Evolutionary conservation across 1,284 basidiomycete genomes (phyloP), one percentile per base, ranked within the genome.

Genomic region (Trichosporon inkin): DNA sequence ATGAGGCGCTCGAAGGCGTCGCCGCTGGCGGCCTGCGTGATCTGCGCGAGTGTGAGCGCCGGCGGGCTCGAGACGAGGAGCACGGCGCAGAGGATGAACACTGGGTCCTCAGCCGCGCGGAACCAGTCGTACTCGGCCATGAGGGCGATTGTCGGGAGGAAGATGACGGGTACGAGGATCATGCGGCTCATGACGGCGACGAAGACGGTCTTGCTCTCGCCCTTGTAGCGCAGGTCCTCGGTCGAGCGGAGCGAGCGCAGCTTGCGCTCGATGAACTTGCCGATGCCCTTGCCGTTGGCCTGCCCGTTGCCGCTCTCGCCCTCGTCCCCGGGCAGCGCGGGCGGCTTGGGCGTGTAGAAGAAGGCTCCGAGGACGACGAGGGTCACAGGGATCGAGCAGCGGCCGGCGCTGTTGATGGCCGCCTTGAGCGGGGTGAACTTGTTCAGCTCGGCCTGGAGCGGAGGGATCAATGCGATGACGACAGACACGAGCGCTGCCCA

Each of bases 301-400:
- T 49, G 32, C 11, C 55, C 28, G 28, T 32, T 32, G 5, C 4
- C 28, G 28, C 28, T 32, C 28, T 5, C 28, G 28, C 28, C 34
- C 39, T 28, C 40, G 22, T 62, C 51, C 10, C 54, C 32, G 10
- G 58, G 55, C 6, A 68, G 57, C 34, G 57, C 28, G 2, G 66
- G 58, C 3, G 60, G 63, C 13, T 59, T 57, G 5, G 76, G 75
- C 1, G 73, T 65, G 63, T 89, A 87, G 77, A 96, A 96, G 81
- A 94, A 96, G 7, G 90, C 92, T 16, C 93, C 93, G 44, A 97
- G 86, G 8, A 96, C 92, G 62, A 97, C 84, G 38, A 97, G 81
- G 2, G 93, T 96, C 22, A 96, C 74, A 0, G 93, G 93, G 65
- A 97, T 88, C 0, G 89, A 90, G 70, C 90, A 93, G 67, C 84